A percentile compares a stretch with the other conserved stretches of the same genome.
Conservation (phyloP, 176 grass and related monocot species). For the Panicum miliaceum region DNA sequence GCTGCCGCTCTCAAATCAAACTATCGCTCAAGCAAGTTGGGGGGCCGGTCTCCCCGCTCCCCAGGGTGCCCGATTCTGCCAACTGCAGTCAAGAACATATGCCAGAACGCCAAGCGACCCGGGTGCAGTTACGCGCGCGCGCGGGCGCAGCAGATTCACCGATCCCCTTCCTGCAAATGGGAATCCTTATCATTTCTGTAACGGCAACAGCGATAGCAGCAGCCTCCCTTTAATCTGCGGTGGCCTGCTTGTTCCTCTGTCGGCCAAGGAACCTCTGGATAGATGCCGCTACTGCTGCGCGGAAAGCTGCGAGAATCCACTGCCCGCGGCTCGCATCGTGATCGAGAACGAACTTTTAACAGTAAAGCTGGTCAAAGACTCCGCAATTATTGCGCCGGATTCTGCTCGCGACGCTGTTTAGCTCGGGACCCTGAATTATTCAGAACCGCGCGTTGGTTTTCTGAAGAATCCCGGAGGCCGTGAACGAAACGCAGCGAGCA, state of each 20-base stretch:
- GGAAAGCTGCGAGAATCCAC: slow-evolving; percentile 12
- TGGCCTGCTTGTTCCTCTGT: slow-evolving; percentile 23
- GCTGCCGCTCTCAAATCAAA: slow-evolving; percentile 44
- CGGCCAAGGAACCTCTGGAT: not conserved
- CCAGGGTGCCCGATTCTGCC: slow-evolving; percentile 27
- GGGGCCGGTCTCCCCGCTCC: slow-evolving; percentile 7
- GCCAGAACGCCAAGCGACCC: slow-evolving; percentile 10
- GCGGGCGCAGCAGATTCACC: slow-evolving; percentile 13
- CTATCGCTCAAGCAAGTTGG: slow-evolving; percentile 48
- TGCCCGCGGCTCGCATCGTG: not conserved
- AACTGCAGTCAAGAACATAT: slow-evolving; percentile 39
- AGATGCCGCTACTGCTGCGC: not conserved
- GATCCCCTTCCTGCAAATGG: slow-evolving; percentile 27
- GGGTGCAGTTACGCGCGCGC: not conserved
- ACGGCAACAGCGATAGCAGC: not conserved
- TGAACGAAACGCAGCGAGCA: not conserved
- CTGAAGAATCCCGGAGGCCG: slow-evolving; percentile 38
- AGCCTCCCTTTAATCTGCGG: not conserved
- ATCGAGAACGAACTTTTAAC: slow-evolving; percentile 17
- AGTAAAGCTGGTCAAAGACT: slow-evolving; percentile 36
- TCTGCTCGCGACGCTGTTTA: slow-evolving; percentile 8
- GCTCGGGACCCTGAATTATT: not conserved
- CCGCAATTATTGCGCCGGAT: slow-evolving; percentile 34
- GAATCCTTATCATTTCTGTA: slow-evolving; percentile 47
- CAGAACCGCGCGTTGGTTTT: not conserved